Base-by-base conservation (phyloP, 2,329 filamentous ascomycete species). In the Dothideomycetes sp. region DNA sequence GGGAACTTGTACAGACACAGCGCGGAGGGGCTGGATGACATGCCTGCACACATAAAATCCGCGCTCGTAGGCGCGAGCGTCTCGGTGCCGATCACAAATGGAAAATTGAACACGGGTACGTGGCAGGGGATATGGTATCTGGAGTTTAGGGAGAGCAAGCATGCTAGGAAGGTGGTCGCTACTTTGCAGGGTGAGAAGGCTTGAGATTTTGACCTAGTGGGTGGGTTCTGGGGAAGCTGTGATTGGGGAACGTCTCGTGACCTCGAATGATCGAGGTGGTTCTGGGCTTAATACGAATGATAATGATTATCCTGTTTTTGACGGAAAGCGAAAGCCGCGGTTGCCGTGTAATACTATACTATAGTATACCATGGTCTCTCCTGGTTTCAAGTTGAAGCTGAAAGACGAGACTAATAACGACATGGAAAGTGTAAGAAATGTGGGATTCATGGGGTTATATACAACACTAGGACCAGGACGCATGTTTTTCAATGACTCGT, bases 41-140 rank as follows among this genome's bases (percentile, higher is more conserved):
- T 96, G 86, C 91, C 91, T 76, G 88, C 87, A 43, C 91, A 98
- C 62, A 81, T 98, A 60, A 98, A 98, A 65, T 86, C 81, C 42
- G 83, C 86, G 0, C 66, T 98, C 36, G 72, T 96, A 19, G 91
- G 91, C 11, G 85, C 88, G 3, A 94, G 83, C 50, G 78, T 96
- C 3, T 89, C 80, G 4, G 82, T 98, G 43, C 91, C 91, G 2
- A 95, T 98, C 59, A 81, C 75, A 44, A 79, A 96, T 54, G 91
- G 91, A 30, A 79, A 75, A 51, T 60, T 96, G 57, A 79, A 67
- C 8, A 75, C 70, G 12, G 77, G 77, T 1, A 80, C 76, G 12
- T 89, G 84, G 84, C 84, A 91, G 77, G 78, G 91, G 0, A 89
- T 96, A 44, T 96, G 85, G 84, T 94, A 93, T 60, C 65, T 95